Conservation (phyloP, 2,329 filamentous ascomycete species). For the Pseudocercospora fuligena region DNA sequence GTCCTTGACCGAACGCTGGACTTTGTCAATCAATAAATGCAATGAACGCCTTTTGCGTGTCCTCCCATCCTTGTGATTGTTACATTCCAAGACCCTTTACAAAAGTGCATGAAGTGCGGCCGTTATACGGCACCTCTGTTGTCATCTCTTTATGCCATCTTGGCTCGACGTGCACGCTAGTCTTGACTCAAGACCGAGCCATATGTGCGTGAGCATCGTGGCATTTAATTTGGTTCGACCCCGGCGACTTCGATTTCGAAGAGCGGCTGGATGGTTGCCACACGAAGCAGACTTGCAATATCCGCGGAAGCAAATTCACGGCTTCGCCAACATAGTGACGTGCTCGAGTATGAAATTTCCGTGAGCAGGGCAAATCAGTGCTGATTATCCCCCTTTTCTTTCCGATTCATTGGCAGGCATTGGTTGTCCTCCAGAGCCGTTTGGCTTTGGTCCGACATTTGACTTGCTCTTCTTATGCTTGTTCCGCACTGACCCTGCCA, state of each 20-base stretch:
- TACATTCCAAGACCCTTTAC: neutral
- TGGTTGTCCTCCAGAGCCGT: slow-evolving; percentile 43
- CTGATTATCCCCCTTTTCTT: slow-evolving; percentile 49
- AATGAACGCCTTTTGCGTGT: slow-evolving; percentile 6
- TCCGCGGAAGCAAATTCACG: neutral
- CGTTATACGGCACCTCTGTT: neutral
- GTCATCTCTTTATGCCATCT: neutral
- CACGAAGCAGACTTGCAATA: neutral
- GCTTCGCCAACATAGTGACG: neutral
- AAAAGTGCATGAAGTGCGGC: slow-evolving; percentile 3
- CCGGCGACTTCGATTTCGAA: neutral
- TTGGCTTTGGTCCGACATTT: slow-evolving; percentile 22
- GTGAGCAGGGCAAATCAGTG: neutral
- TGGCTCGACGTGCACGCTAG: neutral
- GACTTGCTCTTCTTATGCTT: slow-evolving; percentile 44
- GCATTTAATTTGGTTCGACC: neutral
- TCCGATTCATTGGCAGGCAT: slow-evolving; percentile 51
- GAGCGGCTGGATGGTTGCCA: neutral
- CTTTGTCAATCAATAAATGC: slow-evolving; percentile 5
- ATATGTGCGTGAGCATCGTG: neutral
- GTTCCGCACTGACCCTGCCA: slow-evolving; percentile 33
- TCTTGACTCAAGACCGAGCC: neutral
- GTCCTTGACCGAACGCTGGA: slow-evolving; percentile 6
- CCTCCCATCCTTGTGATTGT: neutral
- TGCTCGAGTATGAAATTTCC: neutral